Evolutionary conservation across 129 eudicot species (phyloP).

Genomic region (Pittosporum tobira): DNA sequence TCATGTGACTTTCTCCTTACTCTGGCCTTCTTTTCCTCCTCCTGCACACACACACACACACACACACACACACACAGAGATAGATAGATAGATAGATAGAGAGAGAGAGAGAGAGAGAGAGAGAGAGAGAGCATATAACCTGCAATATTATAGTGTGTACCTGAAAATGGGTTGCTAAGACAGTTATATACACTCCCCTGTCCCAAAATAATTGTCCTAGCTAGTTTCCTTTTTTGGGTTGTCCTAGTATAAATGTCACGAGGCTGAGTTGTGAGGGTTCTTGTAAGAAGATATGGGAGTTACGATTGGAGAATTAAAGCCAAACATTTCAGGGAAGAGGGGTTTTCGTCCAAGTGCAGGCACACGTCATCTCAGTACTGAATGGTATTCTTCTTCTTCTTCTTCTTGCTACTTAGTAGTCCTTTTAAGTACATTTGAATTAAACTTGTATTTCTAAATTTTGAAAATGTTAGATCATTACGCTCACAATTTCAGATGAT

Average conservation of each 20-base stretch:
- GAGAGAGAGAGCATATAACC: constrained; percentile 1
- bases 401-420: background rate
- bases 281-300: constrained; percentile 64
- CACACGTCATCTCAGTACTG: constrained; percentile 54
- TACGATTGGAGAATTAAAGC: constrained; percentile 73
- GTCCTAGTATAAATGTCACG: too few species aligned
- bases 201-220: too few species aligned
- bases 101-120: too few species aligned
- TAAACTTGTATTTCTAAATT: background rate
- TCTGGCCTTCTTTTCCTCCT: constrained; percentile 14
- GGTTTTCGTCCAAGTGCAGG: constrained; percentile 75
- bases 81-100: too few species aligned
- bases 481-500: background rate
- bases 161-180: constrained; percentile 1
- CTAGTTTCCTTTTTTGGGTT: too few species aligned
- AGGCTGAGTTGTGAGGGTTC: constrained; percentile 1
- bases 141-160: background rate
- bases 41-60: constrained; percentile 14
- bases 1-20: constrained; percentile 24
- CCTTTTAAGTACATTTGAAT: background rate
- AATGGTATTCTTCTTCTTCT: constrained; percentile 50
- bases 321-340: constrained; percentile 88
- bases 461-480: background rate
- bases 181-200: constrained; percentile 1
- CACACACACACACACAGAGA: constrained; percentile 24